Conservation (phyloP, 1,139 yeast genomes). For the Kodamaea suecica region DNA sequence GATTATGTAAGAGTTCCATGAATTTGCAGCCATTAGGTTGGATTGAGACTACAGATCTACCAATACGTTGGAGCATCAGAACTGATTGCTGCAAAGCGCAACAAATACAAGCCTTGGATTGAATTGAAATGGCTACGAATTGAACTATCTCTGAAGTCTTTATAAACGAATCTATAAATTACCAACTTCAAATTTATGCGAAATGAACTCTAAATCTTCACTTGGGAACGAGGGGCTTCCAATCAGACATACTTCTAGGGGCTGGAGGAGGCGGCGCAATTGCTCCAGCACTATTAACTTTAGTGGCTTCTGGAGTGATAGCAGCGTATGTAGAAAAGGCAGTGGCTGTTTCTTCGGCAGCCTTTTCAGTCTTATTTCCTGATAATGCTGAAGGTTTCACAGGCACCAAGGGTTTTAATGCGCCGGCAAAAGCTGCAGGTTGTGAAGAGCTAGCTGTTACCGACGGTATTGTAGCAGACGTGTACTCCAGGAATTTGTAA, state of each 20-base stretch:
- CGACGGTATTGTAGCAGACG: too few species aligned
- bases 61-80: too few species aligned
- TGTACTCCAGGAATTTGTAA: neutral
- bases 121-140: too few species aligned
- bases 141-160: too few species aligned
- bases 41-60: too few species aligned
- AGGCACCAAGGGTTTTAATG: conserved; percentile 38
- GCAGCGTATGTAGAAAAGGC: too few species aligned
- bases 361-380: conserved; percentile 17
- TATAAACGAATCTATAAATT: too few species aligned
- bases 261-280: conserved; percentile 16
- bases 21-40: too few species aligned
- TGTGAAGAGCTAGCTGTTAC: conserved; percentile 6
- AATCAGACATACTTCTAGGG: conserved; percentile 40
- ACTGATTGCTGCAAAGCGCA: too few species aligned
- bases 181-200: neutral
- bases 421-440: neutral
- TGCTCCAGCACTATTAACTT: conserved; percentile 9
- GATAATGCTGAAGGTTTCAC: conserved; percentile 31
- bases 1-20: too few species aligned
- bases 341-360: conserved; percentile 1
- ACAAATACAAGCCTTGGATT: too few species aligned
- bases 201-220: conserved; percentile 12
- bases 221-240: conserved; percentile 58
- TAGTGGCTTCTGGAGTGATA: too few species aligned